A percentile compares a stretch with the other conserved stretches of the same genome.
phyloP scores from a whole-genome alignment of 192 early-diverging fungal species.

The Coemansia sp. region DNA sequence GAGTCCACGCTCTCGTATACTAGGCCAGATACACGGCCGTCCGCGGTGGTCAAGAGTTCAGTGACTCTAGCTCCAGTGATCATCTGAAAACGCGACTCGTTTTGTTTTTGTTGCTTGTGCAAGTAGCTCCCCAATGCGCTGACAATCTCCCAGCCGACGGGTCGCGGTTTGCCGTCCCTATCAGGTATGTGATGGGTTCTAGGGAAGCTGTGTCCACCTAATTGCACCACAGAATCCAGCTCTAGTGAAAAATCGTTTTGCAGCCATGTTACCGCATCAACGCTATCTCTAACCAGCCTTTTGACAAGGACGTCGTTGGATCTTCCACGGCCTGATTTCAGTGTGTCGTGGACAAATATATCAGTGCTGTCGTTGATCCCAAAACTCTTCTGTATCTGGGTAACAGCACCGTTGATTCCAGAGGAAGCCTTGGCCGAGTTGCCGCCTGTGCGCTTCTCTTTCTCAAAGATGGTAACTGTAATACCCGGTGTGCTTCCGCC shows the following conservation, averaged over 20 bases:
- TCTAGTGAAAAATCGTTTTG: constrained; percentile 87
- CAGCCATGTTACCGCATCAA: constrained; percentile 90
- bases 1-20: constrained; percentile 64
- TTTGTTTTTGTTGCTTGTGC: constrained; percentile 65
- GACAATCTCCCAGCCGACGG: constrained; percentile 93
- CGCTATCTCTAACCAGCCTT: constrained; percentile 83
- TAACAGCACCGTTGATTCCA: constrained; percentile 94
- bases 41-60: constrained; percentile 64
- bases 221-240: constrained; percentile 81
- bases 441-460: constrained; percentile 57
- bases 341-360: constrained; percentile 85
- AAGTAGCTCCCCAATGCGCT: constrained; percentile 84
- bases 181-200: constrained; percentile 81
- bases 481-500: constrained; percentile 6
- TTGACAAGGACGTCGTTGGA: constrained; percentile 77
- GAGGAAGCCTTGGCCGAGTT: constrained; percentile 99
- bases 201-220: constrained; percentile 91
- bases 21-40: constrained; percentile 74
- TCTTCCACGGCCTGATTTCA: constrained; percentile 80
- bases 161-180: constrained; percentile 65
- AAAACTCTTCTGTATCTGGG: constrained; percentile 72
- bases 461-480: constrained; percentile 33
- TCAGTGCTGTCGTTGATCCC: constrained; percentile 80
- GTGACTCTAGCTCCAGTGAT: constrained; percentile 83
- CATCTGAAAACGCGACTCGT: constrained; percentile 73